These are phyloP conservation scores for Coemansia sp. DNA, from an alignment of 192 early-diverging fungal species.

Conservation along the genomic window DNA sequence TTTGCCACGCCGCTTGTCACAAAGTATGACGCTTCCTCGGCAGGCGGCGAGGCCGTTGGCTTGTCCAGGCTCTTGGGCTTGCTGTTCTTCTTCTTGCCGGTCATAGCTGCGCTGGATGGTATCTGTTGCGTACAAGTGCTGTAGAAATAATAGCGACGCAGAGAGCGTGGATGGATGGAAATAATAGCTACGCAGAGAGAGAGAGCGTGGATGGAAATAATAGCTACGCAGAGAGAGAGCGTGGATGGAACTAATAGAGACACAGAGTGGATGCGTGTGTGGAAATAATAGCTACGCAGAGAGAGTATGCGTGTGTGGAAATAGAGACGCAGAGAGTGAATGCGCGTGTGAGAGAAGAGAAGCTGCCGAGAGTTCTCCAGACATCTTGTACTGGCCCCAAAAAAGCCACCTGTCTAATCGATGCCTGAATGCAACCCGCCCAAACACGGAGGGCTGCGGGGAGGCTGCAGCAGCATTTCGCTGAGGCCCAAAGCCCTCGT, in stretches of 20 bases:
- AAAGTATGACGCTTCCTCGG: neutral
- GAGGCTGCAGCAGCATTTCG: no score
- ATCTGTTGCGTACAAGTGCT: no score
- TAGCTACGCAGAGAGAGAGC: neutral
- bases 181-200: no score
- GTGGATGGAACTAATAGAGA: neutral
- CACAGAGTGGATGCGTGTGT: neutral
- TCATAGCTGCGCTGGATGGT: slow-evolving; percentile 14
- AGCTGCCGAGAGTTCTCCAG: no score
- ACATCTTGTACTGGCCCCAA: neutral
- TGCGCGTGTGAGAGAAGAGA: neutral
- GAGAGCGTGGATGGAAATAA: no score
- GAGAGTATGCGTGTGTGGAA: neutral
- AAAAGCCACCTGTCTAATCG: neutral
- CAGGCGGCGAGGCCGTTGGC: neutral
- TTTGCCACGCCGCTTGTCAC: neutral
- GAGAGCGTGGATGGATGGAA: no score
- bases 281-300: no score
- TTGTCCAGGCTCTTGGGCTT: slow-evolving; percentile 20
- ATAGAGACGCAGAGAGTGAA: neutral
- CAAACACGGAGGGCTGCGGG: neutral
- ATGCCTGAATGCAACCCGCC: neutral
- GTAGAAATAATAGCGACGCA: no score
- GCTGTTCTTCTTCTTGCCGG: slow-evolving; percentile 29
- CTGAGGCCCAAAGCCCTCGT: neutral